Evolutionary conservation across 202 grass and related monocot species (phyloP), one percentile per base, ranked within the genome.

Genomic region (Elaeis oleifera): DNA sequence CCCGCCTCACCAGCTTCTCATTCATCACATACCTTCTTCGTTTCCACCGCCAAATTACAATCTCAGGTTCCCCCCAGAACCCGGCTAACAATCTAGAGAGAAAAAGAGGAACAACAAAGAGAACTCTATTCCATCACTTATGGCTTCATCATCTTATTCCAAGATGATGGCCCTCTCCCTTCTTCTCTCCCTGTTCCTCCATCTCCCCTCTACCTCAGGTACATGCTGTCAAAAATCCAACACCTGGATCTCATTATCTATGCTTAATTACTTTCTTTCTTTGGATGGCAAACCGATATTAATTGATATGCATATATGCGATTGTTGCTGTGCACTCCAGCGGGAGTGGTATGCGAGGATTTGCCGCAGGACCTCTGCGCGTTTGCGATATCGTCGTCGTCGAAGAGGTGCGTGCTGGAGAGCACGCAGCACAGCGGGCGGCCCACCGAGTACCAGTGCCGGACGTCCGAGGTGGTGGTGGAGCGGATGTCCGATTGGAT

Each of bases 341-440:
- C 36, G 36, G 36, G 32, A 16, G 67, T 91, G 51, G 57, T 51
- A 22, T 90, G 88, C 51, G 88, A 90, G 77, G 80, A 90, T 36
- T 74, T 90, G 58, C 59, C 79, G 53, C 25, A 70, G 19, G 80
- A 86, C 26, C 61, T 63, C n/a, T 90, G 88, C 70, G 80, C 88
- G n/a, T 90, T 90, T 72, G 83, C 88, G 0, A 70, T 90, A 23
- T 90, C 88, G 64, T 78, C 76, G 3, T 7, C 57, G 50, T 90
- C 88, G 26, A 85, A 82, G 71, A 71, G 88, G 70, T 90, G 88
- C 60, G 56, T 86, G 53, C 71, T 86, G 59, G 88, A 90, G 76
- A 90, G 72, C 82, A 32, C 49, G 16, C 76, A 67, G 54, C 51
- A 32, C 19, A 29, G 57, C 24, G 74, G 74, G 11, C 65, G 72